Conservation (phyloP, 192 early-diverging fungal genomes). For the Diversispora epigaea region DNA sequence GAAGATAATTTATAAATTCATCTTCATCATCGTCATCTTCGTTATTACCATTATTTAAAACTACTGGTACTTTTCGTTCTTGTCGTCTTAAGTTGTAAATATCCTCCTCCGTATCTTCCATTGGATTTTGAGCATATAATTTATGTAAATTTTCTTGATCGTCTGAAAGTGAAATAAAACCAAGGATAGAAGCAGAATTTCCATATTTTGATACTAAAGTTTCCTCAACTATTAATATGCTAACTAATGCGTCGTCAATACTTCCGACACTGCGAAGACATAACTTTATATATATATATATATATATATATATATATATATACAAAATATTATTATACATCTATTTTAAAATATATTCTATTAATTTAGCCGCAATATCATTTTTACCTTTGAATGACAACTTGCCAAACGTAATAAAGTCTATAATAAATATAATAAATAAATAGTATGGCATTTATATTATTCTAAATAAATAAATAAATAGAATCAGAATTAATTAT, state of each 20-base stretch:
- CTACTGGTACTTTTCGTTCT: not conserved
- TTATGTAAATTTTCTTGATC: conserved; percentile 31
- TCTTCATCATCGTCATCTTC: not conserved
- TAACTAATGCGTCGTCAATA: conserved; percentile 17
- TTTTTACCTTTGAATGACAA: conserved; percentile 17
- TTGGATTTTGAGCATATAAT: not conserved
- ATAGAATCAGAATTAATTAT: not conserved
- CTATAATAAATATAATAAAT: conserved; percentile 2
- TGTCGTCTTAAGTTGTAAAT: not conserved
- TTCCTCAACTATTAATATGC: conserved; percentile 15
- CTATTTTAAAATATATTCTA: not conserved
- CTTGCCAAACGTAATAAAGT: not conserved
- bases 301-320: not conserved
- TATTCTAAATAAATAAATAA: not conserved
- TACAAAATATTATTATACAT: not conserved
- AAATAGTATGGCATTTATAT: not conserved
- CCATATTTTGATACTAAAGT: conserved; percentile 21
- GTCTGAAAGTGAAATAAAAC: conserved; percentile 9
- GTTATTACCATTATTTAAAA: not conserved
- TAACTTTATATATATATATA: not conserved
- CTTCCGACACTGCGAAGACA: conserved; percentile 22
- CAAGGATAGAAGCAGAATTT: conserved; percentile 5
- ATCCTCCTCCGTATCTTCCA: not conserved
- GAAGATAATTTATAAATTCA: not conserved
- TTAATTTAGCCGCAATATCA: not conserved